Evolutionary conservation across 1,139 yeast species (phyloP), one percentile per base, ranked within the genome.

Genomic region (Pichia sp.): DNA sequence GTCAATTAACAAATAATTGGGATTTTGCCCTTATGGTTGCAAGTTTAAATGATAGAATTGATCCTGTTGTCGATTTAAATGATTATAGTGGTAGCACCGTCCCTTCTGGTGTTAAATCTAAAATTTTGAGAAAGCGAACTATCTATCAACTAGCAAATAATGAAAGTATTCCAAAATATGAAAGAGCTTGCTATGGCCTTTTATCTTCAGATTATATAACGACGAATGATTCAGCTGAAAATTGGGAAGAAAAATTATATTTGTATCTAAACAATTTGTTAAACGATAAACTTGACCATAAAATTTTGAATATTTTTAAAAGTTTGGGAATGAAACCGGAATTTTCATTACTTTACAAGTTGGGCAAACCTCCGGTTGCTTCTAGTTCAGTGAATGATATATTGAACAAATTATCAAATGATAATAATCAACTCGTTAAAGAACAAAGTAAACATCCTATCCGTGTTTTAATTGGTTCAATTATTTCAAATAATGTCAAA

Each of bases 241-340:
- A 73, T 27, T 92, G 97, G 96, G 96, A 89, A 54, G 73, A 78
- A 30, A 79, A 80, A 48, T 67, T 92, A 37, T 68, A 86, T 47
- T 70, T 89, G 6, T 81, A 82, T 56, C 61, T 84, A 46, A 78
- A 80, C 48, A 85, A 83, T 51, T 62, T 77, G 12, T 65, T 76
- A 29, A 70, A 68, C 11, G 57, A 59, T 34, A 71, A 67, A 41
- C 56, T 76, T n/a, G 84, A 80, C 45, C 58, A 63, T 23, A 66
- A 69, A 40, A 49, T 76, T 36, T 50, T 66, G 4, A 56, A 62
- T 20, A 53, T 58, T n/a, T 51, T 46, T 30, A 30, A 40, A 10
- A 24, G 38, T 12, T 35, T 47, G 2, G 42, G 42, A 2, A 43
- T 50, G 28, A 20, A 39, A 6, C 27, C 39, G 8, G 57, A 53